These are phyloP conservation scores for Phoenix roebelenii DNA, from an alignment of 176 grass and related monocot species.

Conservation along the genomic window DNA sequence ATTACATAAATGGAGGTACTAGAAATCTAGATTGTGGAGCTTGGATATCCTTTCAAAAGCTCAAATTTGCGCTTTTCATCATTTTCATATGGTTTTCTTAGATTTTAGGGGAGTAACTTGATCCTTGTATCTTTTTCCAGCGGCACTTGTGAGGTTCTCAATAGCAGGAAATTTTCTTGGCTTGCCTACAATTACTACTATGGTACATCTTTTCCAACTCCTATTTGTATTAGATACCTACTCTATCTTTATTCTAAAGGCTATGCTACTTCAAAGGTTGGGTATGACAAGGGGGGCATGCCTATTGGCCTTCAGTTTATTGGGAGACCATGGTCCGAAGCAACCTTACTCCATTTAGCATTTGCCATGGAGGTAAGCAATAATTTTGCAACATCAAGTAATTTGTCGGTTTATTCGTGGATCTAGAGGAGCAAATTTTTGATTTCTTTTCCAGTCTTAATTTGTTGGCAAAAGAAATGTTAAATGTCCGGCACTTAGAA, in stretches of 20 bases:
- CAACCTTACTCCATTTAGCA: conserved; percentile 70
- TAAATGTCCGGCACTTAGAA: too few relatives aligned
- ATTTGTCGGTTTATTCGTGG: too few relatives aligned
- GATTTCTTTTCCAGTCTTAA: too few relatives aligned
- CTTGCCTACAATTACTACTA: conserved; percentile 70
- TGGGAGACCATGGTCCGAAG: conserved; percentile 79
- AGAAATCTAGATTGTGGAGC: too few relatives aligned
- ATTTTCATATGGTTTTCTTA: too few relatives aligned
- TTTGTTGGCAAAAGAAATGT: too few relatives aligned
- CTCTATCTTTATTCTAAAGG: background rate
- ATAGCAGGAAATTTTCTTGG: conserved; percentile 93
- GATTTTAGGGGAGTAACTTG: background rate
- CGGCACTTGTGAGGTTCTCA: conserved; percentile 71
- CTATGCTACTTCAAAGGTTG: conserved; percentile 24
- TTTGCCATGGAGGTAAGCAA: conserved; percentile 60
- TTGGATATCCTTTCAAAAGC: too few relatives aligned
- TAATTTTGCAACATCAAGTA: background rate
- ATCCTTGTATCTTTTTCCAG: conserved; percentile 20
- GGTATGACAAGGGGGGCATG: conserved; percentile 53
- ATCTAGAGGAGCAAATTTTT: too few relatives aligned
- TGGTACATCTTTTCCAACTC: conserved; percentile 17
- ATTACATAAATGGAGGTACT: conserved; percentile 91
- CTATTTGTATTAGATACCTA: background rate
- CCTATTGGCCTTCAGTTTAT: conserved; percentile 86
- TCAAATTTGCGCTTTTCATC: too few relatives aligned